Base-by-base conservation (phyloP, 495 filamentous ascomycete genomes). In the Penicillium simplicissimum region DNA sequence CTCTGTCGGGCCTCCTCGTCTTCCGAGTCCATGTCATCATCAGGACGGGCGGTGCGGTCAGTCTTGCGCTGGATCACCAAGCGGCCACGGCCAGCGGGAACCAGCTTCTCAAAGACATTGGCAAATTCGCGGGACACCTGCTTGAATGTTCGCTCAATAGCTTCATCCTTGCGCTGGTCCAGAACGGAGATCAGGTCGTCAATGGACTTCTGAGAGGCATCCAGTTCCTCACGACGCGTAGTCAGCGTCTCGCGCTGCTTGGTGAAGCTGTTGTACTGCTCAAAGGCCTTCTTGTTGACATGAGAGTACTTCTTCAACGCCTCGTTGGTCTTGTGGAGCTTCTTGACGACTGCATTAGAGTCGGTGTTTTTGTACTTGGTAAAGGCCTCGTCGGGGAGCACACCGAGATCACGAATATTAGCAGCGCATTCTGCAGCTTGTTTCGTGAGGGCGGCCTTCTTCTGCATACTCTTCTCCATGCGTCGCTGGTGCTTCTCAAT, bases 251-350 rank as follows among this genome's bases (percentile, higher is more conserved):
- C 91, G 6, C 94, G 88, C 72, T 97, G 92, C 57, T 87, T 89
- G 19, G 94, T 97, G 75, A 98, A 98, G 75, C 87, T 96, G 76
- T 92, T 94, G 81, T 97, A 98, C 74, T 99, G 95, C 74, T 99
- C 96, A 63, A 97, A 96, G 0, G 95, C 95, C 74, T 99, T 99
- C 79, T 98, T 99, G 84, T 99, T 99, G 70, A 99, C 92, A 67
- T 96, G 91, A 36, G 89, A 90, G 79, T 93, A 98, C 71, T 97
- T 96, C 77, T 98, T 98, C 45, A 99, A 81, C 0, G 88, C 85
- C 60, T 97, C 92, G 67, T 97, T 96, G 73, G 94, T 91, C 72
- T 95, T 96, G 74, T 95, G 89, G 8, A 98, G 85, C 23, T 88
- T 88, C 66, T 88, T 87, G n/a, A 91, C 87, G 25, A 97, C 88